phyloP scores from a whole-genome alignment of 2,329 filamentous ascomycete genomes.

The Dactylellina drechsleri region DNA sequence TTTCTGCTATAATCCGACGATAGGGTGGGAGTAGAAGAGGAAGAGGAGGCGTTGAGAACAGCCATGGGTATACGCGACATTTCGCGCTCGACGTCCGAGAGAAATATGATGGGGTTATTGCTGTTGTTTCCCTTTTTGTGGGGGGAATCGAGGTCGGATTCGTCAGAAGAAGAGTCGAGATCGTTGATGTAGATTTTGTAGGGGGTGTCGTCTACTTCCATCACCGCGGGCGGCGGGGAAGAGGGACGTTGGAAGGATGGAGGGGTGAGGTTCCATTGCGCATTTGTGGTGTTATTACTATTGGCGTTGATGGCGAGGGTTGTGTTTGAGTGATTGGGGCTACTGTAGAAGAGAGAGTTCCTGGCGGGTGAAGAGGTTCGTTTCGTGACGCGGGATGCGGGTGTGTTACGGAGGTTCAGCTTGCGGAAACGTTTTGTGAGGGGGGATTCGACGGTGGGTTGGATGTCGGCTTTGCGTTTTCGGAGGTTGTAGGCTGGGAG shows the following conservation, averaged over 20 bases:
- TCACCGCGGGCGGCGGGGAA: slow-evolving; percentile 40
- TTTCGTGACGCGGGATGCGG: slow-evolving; percentile 51
- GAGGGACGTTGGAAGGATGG: slow-evolving; percentile 42
- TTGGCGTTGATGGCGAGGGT: slow-evolving; percentile 26
- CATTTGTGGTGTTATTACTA: slow-evolving; percentile 64
- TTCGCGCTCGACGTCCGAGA: slow-evolving; percentile 85
- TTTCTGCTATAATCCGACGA: slow-evolving; percentile 63
- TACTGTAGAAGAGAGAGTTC: slow-evolving; percentile 54
- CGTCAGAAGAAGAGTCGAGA: slow-evolving; percentile 81
- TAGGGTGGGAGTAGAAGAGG: slow-evolving; percentile 67
- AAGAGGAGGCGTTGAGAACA: slow-evolving; percentile 63
- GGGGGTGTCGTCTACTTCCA: slow-evolving; percentile 70
- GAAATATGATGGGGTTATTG: slow-evolving; percentile 74
- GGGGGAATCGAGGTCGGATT: slow-evolving; percentile 70
- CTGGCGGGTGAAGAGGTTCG: slow-evolving; percentile 53
- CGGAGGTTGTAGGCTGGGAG: slow-evolving; percentile 43
- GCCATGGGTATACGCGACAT: slow-evolving; percentile 75
- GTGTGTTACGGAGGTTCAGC: slow-evolving; percentile 64
- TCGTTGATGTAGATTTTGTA: slow-evolving; percentile 84
- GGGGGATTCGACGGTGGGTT: slow-evolving; percentile 56
- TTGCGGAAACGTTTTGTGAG: slow-evolving; percentile 66
- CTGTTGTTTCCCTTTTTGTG: slow-evolving; percentile 69
- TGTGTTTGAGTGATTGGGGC: slow-evolving; percentile 64
- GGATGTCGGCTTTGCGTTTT: slow-evolving; percentile 55
- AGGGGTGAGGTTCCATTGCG: slow-evolving; percentile 84